A percentile compares a stretch with the other conserved stretches of the same genome.
Conservation (phyloP, 225 moss, liverwort and hornwort species). For the Neckera pumila region DNA sequence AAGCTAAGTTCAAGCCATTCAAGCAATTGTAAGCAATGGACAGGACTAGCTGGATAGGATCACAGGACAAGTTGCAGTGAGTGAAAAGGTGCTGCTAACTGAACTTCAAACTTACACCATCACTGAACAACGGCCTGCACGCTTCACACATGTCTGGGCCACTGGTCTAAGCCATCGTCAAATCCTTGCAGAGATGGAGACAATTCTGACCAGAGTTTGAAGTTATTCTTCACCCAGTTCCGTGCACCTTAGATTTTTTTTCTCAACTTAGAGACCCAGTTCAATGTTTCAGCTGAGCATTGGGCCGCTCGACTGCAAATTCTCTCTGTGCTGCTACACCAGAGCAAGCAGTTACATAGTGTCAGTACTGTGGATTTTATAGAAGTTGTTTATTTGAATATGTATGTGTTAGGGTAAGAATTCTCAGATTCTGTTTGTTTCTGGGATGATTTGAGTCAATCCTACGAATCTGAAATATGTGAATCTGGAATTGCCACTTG, state of each 20-base stretch:
- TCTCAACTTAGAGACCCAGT: not conserved
- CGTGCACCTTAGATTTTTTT: not conserved
- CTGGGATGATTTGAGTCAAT: not conserved
- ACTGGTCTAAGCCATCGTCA: not conserved
- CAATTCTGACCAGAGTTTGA: not conserved
- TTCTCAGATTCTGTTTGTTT: not conserved
- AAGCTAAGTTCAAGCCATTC: not conserved
- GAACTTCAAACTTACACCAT: not conserved
- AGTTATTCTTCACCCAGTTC: not conserved
- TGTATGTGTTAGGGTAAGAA: not conserved
- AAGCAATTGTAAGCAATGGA: not conserved
- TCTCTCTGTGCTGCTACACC: not conserved
- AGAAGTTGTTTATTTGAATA: not conserved
- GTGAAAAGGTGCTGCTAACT: not conserved
- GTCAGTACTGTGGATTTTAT: not conserved
- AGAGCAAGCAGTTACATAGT: not conserved
- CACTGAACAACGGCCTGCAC: not conserved
- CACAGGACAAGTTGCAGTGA: not conserved
- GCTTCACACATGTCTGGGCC: not conserved
- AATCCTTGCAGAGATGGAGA: not conserved
- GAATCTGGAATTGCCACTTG: not conserved
- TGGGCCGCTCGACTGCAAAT: not conserved
- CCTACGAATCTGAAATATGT: not conserved
- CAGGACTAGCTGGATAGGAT: no score
- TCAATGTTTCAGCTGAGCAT: not conserved